These are phyloP conservation scores for Debaryomycetaceae sp. DNA, from an alignment of 1,139 yeast species.

Conservation along the genomic window DNA sequence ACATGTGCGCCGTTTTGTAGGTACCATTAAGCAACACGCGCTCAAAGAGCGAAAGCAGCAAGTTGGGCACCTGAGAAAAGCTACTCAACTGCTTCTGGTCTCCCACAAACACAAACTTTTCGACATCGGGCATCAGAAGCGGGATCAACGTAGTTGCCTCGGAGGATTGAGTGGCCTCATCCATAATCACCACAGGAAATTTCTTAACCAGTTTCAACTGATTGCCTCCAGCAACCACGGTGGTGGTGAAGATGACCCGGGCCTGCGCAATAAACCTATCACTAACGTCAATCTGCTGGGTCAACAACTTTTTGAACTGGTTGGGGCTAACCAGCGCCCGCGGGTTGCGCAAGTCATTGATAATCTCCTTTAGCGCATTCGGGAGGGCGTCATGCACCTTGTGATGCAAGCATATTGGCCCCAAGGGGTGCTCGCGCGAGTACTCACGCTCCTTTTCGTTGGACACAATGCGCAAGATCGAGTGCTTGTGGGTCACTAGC, in stretches of 20 bases:
- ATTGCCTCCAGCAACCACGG: slow-evolving; percentile 67
- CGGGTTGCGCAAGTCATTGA: slow-evolving; percentile 38
- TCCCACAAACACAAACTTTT: slow-evolving; percentile 67
- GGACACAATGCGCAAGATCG: slow-evolving; percentile 58
- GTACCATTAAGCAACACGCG: slow-evolving; percentile 54
- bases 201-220: slow-evolving; percentile 52
- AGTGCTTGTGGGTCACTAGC: slow-evolving; percentile 43
- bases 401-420: slow-evolving; percentile 60
- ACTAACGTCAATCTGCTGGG: slow-evolving; percentile 39
- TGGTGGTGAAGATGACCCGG: slow-evolving; percentile 65
- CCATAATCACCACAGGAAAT: slow-evolving; percentile 66
- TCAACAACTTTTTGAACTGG: slow-evolving; percentile 46
- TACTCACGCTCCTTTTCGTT: slow-evolving; percentile 61
- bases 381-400: slow-evolving; percentile 51
- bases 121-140: slow-evolving; percentile 62
- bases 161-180: slow-evolving; percentile 61
- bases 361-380: slow-evolving; percentile 34
- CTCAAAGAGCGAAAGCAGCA: slow-evolving; percentile 57
- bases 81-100: slow-evolving; percentile 66
- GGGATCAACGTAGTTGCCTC: slow-evolving; percentile 71
- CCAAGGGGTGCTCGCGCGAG: slow-evolving; percentile 48
- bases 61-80: slow-evolving; percentile 60
- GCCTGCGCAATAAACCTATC: slow-evolving; percentile 57
- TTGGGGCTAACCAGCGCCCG: slow-evolving; percentile 34
- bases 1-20: slow-evolving; percentile 58